Evolutionary conservation across 2,329 filamentous ascomycete genomes (phyloP).

Genomic region (Cercospora sp.): DNA sequence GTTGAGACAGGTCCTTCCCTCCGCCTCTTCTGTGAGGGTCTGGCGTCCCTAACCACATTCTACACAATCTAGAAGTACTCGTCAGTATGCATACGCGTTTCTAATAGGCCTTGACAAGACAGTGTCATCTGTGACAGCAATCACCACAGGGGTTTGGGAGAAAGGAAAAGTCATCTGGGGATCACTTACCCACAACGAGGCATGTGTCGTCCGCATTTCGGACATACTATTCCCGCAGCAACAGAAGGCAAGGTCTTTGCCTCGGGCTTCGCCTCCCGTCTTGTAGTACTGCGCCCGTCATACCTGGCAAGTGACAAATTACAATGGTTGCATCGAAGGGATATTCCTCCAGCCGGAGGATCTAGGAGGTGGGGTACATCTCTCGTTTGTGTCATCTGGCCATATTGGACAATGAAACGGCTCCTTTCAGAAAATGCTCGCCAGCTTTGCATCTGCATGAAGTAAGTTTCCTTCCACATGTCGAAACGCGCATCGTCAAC

Average conservation of each 20-base stretch:
- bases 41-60: slow-evolving; percentile 61
- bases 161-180: background rate
- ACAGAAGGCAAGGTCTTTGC: slow-evolving; percentile 30
- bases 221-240: slow-evolving; percentile 56
- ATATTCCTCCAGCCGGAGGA: slow-evolving; percentile 67
- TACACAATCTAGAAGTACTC: slow-evolving; percentile 51
- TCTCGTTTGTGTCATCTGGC: slow-evolving; percentile 64
- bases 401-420: slow-evolving; percentile 76
- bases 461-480: slow-evolving; percentile 74
- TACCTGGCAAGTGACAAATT: slow-evolving; percentile 56
- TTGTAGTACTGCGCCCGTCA: slow-evolving; percentile 33
- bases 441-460: slow-evolving; percentile 70
- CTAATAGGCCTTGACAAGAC: background rate
- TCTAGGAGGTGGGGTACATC: slow-evolving; percentile 65
- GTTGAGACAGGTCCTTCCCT: slow-evolving; percentile 35
- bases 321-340: slow-evolving; percentile 76
- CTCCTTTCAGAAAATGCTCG: slow-evolving; percentile 71
- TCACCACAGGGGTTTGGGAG: background rate
- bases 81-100: background rate
- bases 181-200: slow-evolving; percentile 53
- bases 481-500: slow-evolving; percentile 74
- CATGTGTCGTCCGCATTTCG: slow-evolving; percentile 62
- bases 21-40: slow-evolving; percentile 48
- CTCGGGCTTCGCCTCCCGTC: slow-evolving; percentile 30
- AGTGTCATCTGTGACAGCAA: background rate